Base-by-base conservation (phyloP, 768 basidiomycete species). In the Phanerochaete sordida region DNA sequence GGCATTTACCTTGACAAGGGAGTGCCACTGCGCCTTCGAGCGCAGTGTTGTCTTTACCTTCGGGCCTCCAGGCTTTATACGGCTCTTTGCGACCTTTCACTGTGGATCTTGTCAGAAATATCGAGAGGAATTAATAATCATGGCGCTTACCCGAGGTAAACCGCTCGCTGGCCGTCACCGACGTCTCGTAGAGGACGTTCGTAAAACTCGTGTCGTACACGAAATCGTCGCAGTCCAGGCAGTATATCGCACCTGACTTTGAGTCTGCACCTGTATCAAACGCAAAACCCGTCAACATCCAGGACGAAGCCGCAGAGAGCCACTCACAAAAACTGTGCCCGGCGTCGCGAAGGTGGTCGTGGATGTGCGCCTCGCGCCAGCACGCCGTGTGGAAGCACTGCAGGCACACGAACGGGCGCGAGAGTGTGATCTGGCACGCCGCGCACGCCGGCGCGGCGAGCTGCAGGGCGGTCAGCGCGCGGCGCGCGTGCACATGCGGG, bases 161-260 rank as follows among this genome's bases (percentile, higher is more conserved):
- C 46, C 79, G 80, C 72, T 91, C 88, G 68, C 90, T 88, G 11
- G 81, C 77, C 27, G 73, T 69, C 3, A 90, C 66, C 9, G 78
- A 69, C 2, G 81, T 74, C 4, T 76, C 67, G 27, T 80, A 65
- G 62, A 81, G 76, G 8, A 81, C 58, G 8, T 73, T 70, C 43
- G 85, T 84, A 35, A 93, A 67, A 1, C 68, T 71, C 13, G 79
- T 63, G 62, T 90, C 77, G 64, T 87, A 88, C 24, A 92, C 79
- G 60, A 92, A 87, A 68, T 94, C 88, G 37, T 86, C 79, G 73
- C 93, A 95, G 33, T 79, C 75, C 2, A 75, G 70, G 69, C 94
- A 95, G 67, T 83, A 95, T 1, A 95, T 74, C 11, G 78, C 77
- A n/a, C 94, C 93, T 0, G 86, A 82, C 63, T 82, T 83, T 3